Conservation (phyloP, 163 green algal species). For the Scenedesmus sp. region DNA sequence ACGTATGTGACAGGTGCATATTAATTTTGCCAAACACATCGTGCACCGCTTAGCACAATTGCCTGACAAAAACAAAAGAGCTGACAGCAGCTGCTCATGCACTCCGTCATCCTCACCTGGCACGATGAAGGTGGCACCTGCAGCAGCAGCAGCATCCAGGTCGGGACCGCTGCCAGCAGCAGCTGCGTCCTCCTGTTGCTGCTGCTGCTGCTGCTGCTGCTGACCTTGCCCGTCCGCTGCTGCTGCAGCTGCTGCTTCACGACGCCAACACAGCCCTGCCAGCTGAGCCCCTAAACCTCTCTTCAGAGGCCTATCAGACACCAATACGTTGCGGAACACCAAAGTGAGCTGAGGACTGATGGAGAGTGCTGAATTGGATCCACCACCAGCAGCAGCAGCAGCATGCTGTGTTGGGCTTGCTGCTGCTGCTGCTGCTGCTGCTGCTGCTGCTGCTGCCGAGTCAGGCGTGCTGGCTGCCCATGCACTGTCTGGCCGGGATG, state of each 20-base stretch:
- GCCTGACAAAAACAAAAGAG: too few species aligned
- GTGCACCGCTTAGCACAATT: too few species aligned
- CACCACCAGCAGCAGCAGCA: constrained; percentile 8
- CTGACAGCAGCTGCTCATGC: neutral
- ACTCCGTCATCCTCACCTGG: neutral
- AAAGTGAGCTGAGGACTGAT: constrained; percentile 12
- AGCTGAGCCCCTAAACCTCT: neutral
- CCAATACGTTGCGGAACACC: constrained; percentile 11
- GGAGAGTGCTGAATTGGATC: neutral
- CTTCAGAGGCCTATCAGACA: constrained; percentile 3
- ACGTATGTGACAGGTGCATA: too few species aligned
- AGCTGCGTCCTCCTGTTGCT: neutral
- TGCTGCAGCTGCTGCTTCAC: neutral
- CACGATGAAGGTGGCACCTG: constrained; percentile 22
- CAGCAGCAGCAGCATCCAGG: neutral
- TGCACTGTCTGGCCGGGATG: neutral
- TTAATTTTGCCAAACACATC: too few species aligned
- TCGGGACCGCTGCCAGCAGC: neutral
- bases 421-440: neutral
- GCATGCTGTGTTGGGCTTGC: neutral
- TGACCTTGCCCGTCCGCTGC: neutral
- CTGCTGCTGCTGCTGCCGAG: neutral
- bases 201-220: constrained; percentile 3
- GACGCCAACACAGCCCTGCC: neutral
- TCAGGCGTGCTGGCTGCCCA: neutral